Conservation (phyloP, 345 rosid genomes). For the Sapria himalayana region DNA sequence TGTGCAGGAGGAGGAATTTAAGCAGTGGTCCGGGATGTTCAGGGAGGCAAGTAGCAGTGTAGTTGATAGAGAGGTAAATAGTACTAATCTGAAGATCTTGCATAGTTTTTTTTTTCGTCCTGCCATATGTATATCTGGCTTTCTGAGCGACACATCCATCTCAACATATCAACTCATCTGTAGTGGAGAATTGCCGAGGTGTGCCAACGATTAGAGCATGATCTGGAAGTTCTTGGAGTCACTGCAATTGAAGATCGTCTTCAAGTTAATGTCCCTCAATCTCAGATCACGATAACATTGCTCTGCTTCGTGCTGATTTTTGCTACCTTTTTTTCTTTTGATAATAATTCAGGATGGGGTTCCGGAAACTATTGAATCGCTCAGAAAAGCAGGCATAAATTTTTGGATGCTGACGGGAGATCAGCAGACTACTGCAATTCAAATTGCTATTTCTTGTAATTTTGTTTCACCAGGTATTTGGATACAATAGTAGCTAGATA, state of each 20-base stretch:
- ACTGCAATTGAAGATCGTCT: slow-evolving; percentile 91
- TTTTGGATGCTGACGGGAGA: slow-evolving; percentile 99
- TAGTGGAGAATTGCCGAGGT: slow-evolving; percentile 99
- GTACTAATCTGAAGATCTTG: slow-evolving; percentile 6
- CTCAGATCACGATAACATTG: slow-evolving; percentile 8
- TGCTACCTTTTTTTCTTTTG: slow-evolving; percentile 4
- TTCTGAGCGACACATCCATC: slow-evolving; percentile 7
- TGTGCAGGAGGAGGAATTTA: slow-evolving; percentile 60
- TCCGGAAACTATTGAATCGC: slow-evolving; percentile 81
- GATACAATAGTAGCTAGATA: too few species aligned
- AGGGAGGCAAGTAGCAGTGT: slow-evolving; percentile 85
- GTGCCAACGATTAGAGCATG: slow-evolving; percentile 67
- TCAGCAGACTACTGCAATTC: slow-evolving; percentile 91
- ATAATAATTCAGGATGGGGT: slow-evolving; percentile 65
- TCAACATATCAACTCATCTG: slow-evolving; percentile 14
- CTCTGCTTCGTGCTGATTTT: background rate
- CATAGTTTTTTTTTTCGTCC: background rate
- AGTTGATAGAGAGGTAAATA: slow-evolving; percentile 87
- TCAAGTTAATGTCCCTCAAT: slow-evolving; percentile 31
- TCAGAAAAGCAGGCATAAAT: slow-evolving; percentile 87
- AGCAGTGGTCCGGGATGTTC: slow-evolving; percentile 69
- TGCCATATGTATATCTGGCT: background rate
- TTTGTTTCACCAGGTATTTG: slow-evolving; percentile 79
- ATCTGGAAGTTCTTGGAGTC: slow-evolving; percentile 81
- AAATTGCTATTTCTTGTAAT: slow-evolving; percentile 96